Evolutionary conservation across 148 eudicot genomes (phyloP).

Genomic region (Mesembryanthemum crystallinum): DNA sequence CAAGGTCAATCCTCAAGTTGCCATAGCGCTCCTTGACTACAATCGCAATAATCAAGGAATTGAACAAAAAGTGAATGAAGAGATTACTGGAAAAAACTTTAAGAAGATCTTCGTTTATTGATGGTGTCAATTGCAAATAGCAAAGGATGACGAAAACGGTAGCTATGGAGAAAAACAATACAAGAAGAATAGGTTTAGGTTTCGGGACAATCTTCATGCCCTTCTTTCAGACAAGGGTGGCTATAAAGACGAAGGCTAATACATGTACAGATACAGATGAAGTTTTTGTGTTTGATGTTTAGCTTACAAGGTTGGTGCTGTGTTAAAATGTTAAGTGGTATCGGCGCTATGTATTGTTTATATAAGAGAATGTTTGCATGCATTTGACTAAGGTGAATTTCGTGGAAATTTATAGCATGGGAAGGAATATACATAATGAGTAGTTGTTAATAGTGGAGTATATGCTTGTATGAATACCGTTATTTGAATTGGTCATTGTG

Average conservation of each 20-base stretch:
- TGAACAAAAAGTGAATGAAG: conserved; percentile 27
- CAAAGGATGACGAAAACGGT: conserved; percentile 12
- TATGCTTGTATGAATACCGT: background rate
- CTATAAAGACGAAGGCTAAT: background rate
- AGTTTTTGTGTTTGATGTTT: background rate
- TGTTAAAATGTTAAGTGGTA: too few species aligned
- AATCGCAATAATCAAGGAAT: conserved; percentile 26
- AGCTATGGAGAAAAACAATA: conserved; percentile 22
- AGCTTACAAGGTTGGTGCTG: background rate
- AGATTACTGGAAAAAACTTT: conserved; percentile 19
- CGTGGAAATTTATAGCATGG: conserved; percentile 17
- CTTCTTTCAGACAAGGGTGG: background rate
- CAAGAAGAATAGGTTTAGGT: background rate
- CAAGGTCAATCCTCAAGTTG: conserved; percentile 7
- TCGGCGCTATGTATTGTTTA: background rate
- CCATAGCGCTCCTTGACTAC: conserved; percentile 25
- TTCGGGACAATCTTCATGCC: conserved; percentile 28
- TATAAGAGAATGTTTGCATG: conserved; percentile 21
- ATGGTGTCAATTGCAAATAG: conserved; percentile 7
- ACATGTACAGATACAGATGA: too few species aligned
- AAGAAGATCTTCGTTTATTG: conserved; percentile 6
- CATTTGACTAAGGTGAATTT: conserved; percentile 4
- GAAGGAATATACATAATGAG: background rate
- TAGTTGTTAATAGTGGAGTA: too few species aligned
- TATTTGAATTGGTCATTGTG: conserved; percentile 10